phyloP scores from a whole-genome alignment of 1,139 yeast species.

The Taphrina populina region DNA sequence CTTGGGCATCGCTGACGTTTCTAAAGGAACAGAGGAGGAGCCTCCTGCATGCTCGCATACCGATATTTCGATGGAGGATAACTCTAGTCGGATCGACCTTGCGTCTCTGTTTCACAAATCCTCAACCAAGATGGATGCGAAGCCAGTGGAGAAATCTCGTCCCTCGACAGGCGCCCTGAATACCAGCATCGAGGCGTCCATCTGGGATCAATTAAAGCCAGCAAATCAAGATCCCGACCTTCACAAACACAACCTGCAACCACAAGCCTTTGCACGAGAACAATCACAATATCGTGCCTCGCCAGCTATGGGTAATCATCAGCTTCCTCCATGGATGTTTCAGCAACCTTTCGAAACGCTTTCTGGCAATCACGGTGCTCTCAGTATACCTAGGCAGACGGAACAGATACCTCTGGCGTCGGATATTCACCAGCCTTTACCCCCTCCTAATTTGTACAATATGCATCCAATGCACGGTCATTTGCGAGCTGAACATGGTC shows the following conservation, averaged over 20 bases:
- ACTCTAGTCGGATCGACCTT: constrained; percentile 3
- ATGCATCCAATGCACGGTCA: too few species aligned
- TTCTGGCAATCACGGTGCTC: too few species aligned
- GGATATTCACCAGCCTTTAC: constrained; percentile 15
- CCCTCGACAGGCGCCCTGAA: neutral
- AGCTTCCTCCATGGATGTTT: neutral
- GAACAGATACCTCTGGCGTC: too few species aligned
- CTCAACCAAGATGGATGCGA: neutral
- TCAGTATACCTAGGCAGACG: too few species aligned
- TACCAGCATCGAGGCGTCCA: constrained; percentile 18
- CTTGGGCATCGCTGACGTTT: constrained; percentile 13
- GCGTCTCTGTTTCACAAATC: constrained; percentile 15
- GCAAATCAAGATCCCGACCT: too few species aligned
- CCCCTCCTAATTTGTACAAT: constrained; percentile 3
- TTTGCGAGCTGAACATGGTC: too few species aligned
- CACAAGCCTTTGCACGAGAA: too few species aligned
- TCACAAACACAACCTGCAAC: too few species aligned
- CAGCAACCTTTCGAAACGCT: too few species aligned
- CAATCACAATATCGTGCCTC: too few species aligned
- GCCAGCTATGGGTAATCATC: neutral
- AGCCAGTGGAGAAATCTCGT: neutral
- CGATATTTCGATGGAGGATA: neutral
- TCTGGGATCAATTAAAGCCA: constrained; percentile 13
- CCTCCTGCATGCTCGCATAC: neutral
- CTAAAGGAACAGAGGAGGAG: neutral